Conservation (phyloP, 2,329 filamentous ascomycete species). For the Biscogniauxia mediterranea region DNA sequence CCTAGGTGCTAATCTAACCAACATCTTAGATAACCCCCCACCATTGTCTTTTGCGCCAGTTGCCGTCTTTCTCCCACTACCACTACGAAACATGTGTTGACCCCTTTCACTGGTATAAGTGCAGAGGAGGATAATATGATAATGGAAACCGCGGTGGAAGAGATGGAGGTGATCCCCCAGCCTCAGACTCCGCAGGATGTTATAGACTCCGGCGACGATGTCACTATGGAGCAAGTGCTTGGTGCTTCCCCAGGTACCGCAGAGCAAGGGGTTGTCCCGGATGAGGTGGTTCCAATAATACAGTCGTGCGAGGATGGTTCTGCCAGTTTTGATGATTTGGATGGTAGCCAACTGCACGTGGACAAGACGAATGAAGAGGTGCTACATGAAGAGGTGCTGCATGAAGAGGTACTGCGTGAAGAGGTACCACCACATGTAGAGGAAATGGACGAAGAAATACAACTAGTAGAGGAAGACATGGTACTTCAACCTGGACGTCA, state of each 20-base stretch:
- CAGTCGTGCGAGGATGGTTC: neutral
- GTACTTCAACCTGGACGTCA: slow-evolving; percentile 9
- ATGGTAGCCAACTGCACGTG: neutral
- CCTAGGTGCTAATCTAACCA: neutral
- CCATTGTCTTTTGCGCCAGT: neutral
- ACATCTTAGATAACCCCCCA: neutral
- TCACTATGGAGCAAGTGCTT: slow-evolving; percentile 3
- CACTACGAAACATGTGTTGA: neutral
- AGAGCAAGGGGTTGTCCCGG: neutral
- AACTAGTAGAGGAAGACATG: neutral
- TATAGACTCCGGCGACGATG: slow-evolving; percentile 2
- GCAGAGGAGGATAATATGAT: neutral
- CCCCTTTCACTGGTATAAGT: neutral
- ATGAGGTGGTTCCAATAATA: neutral
- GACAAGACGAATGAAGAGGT: neutral
- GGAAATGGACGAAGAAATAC: slow-evolving; percentile 1
- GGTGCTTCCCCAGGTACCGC: neutral
- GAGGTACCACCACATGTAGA: neutral
- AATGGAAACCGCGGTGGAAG: slow-evolving; percentile 5
- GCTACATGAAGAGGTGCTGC: neutral
- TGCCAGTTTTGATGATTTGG: too few species aligned
- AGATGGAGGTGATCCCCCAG: neutral
- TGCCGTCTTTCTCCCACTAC: neutral
- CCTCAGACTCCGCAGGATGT: neutral
- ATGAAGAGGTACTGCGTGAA: neutral